Conservation (phyloP, 331 rosid genomes). For the Erythrophleum ivorense region DNA sequence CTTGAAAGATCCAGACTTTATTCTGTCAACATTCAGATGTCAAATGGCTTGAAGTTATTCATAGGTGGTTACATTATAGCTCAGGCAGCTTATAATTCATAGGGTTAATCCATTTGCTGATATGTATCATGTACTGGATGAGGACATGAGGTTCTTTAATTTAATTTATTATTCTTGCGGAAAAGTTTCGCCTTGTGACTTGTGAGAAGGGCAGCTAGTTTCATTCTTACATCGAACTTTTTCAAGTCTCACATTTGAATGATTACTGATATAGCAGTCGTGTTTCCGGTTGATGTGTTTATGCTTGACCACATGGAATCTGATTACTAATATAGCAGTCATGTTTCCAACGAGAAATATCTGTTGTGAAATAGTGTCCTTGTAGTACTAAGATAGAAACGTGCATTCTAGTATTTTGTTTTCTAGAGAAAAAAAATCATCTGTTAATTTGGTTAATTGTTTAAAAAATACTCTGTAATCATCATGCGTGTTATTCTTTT, state of each 20-base stretch:
- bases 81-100: constrained; percentile 34
- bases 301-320: constrained; percentile 3
- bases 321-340: too few relatives aligned
- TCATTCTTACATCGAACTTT: constrained; percentile 7
- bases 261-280: neutral
- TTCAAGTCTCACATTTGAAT: neutral
- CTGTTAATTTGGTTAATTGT: too few relatives aligned
- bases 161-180: constrained; percentile 14
- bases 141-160: constrained; percentile 27
- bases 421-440: too few relatives aligned
- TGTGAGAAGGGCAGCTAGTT: constrained; percentile 22
- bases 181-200: constrained; percentile 16
- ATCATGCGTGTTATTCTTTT: neutral
- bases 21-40: constrained; percentile 22
- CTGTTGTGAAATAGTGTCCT: neutral
- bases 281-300: constrained; percentile 23
- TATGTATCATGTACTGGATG: constrained; percentile 35
- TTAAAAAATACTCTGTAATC: neutral
- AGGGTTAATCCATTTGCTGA: constrained; percentile 22
- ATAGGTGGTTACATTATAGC: constrained; percentile 17
- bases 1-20: neutral
- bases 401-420: too few relatives aligned
- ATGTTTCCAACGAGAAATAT: neutral
- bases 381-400: neutral
- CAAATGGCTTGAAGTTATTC: constrained; percentile 31